Evolutionary conservation across 169 alveolate species (phyloP).

Genomic region (Plasmodium cynomolgi): DNA sequence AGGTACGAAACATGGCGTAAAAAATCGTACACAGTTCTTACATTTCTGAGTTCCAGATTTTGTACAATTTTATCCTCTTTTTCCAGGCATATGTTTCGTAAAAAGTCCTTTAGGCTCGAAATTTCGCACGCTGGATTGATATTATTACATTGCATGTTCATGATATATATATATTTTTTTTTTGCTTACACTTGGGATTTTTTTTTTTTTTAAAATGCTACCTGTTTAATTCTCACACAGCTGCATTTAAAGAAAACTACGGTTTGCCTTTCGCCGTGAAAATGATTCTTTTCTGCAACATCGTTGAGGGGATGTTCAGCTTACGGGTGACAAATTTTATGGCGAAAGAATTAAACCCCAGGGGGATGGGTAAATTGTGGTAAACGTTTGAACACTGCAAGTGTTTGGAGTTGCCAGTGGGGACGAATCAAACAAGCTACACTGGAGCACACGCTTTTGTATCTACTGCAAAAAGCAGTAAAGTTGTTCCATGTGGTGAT

Average conservation of each 20-base stretch:
- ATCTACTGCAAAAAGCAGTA: background rate
- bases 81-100: conserved; percentile 50
- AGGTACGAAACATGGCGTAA: conserved; percentile 20
- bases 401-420: background rate
- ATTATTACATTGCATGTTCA: conserved; percentile 14
- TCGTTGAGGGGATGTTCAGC: background rate
- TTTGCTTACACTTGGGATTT: background rate
- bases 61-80: conserved; percentile 40
- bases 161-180: background rate
- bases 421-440: background rate
- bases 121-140: background rate
- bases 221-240: background rate
- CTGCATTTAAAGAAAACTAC: background rate
- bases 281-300: background rate
- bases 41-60: conserved; percentile 22
- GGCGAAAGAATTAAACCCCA: background rate
- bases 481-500: background rate
- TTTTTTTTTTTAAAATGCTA: conserved; percentile 1
- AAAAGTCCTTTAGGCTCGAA: background rate
- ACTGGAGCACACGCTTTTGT: background rate
- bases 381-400: background rate
- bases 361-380: background rate
- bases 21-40: conserved; percentile 57
- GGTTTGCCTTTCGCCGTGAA: background rate
- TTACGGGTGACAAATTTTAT: background rate